Evolutionary conservation across 1,284 basidiomycete species (phyloP).

Genomic region (Ganoderma meredithae): DNA sequence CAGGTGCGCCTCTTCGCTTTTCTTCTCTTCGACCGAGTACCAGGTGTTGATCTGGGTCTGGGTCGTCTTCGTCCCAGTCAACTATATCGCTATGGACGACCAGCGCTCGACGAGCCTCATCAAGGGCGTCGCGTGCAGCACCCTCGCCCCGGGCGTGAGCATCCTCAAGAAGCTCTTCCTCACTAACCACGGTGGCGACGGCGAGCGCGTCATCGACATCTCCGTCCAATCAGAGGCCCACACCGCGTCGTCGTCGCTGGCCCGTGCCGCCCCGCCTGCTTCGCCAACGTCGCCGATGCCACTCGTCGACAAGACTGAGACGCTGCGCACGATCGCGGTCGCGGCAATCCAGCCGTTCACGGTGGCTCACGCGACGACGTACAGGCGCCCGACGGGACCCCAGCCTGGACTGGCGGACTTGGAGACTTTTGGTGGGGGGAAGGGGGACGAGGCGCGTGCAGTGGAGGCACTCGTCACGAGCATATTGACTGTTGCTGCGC

Average conservation of each 20-base stretch:
- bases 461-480: slow-evolving; percentile 58
- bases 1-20: slow-evolving; percentile 55
- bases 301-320: slow-evolving; percentile 60
- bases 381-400: slow-evolving; percentile 48
- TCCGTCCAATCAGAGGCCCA: slow-evolving; percentile 69
- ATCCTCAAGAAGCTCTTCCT: slow-evolving; percentile 67
- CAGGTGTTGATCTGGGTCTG: background rate
- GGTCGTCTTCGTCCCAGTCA: slow-evolving; percentile 50
- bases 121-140: slow-evolving; percentile 74
- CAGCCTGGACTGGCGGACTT: slow-evolving; percentile 60
- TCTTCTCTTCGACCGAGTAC: no score
- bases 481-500: slow-evolving; percentile 58
- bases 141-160: slow-evolving; percentile 61
- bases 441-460: slow-evolving; percentile 58
- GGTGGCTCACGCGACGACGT: slow-evolving; percentile 56
- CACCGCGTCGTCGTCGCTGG: background rate
- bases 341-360: slow-evolving; percentile 64
- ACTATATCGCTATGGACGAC: slow-evolving; percentile 66
- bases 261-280: slow-evolving; percentile 17
- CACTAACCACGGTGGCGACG: slow-evolving; percentile 62
- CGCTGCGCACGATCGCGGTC: slow-evolving; percentile 67
- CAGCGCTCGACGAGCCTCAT: slow-evolving; percentile 73
- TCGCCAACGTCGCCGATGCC: slow-evolving; percentile 35
- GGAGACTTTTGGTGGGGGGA: slow-evolving; percentile 60
- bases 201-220: slow-evolving; percentile 75